Evolutionary conservation across 371 early-diverging fungal species (phyloP), one percentile per base, ranked within the genome.

Genomic region (Dinochytrium kinnereticum): DNA sequence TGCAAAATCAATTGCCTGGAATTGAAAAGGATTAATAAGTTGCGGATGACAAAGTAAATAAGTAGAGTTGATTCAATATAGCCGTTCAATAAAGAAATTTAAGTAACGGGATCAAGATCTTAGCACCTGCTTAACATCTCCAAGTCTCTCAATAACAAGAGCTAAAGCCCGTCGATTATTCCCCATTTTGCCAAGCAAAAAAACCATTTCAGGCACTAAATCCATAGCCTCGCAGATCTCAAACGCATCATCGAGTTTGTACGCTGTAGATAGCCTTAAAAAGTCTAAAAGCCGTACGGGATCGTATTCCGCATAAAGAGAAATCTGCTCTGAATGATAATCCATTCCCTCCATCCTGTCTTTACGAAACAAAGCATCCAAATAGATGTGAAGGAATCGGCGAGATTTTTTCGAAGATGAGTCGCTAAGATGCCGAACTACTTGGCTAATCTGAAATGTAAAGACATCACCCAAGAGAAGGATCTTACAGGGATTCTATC

Each of bases 161-260:
- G 90, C 90, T 50, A 98, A 81, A 0, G 98, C 98, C 59, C 90
- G 86, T 71, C 95, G 92, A 79, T 95, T 95, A 70, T 98, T 87
- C 44, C 98, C 98, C 95, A 98, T 96, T n/a, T 97, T 93, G 5
- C 98, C 96, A 39, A 98, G 84, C 36, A 98, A 82, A 78, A 89
- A 97, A 1, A 98, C 96, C 95, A 95, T 94, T 78, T 97, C 98
- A 21, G 94, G 95, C 1, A 98, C 94, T 64, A 98, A 81, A 64
- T 92, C 94, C 37, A 91, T 90, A 64, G 86, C 74, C 77, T 96
- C 93, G 76, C 97, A 96, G 15, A 94, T 82, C 66, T 85, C 88
- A 76, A 90, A 92, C 30, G 98, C 98, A 88, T 72, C 10, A 28
- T 59, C 67, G 31, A 69, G 51, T n/a, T 70, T 50, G 55, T 72